Percentiles rank a stretch among this genome's conserved stretches.
Evolutionary conservation across 495 filamentous ascomycete species (phyloP).

Genomic region (Pyronema omphalodes): DNA sequence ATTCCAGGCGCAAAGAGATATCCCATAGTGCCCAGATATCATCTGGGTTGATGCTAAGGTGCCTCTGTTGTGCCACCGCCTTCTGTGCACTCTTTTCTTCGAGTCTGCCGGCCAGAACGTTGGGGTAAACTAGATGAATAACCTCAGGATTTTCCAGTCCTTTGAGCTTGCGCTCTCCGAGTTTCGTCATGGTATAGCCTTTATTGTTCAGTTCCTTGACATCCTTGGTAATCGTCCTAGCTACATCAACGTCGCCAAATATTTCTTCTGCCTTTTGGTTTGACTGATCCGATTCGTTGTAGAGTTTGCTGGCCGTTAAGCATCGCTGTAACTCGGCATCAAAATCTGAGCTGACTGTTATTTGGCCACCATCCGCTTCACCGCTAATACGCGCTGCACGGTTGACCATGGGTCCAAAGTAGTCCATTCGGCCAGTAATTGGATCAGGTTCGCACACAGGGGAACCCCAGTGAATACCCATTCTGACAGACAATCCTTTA

Average conservation of each 20-base stretch:
- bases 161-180: slow-evolving; percentile 84
- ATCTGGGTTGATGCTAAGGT: slow-evolving; percentile 55
- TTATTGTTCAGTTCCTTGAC: slow-evolving; percentile 71
- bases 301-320: slow-evolving; percentile 48
- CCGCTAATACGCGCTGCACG: slow-evolving; percentile 81
- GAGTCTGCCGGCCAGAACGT: slow-evolving; percentile 65
- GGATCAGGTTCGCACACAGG: slow-evolving; percentile 91
- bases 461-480: slow-evolving; percentile 90
- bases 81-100: slow-evolving; percentile 33
- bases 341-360: slow-evolving; percentile 90
- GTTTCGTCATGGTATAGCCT: slow-evolving; percentile 91
- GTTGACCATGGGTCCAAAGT: slow-evolving; percentile 99
- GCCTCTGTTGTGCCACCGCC: slow-evolving; percentile 31
- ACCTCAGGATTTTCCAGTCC: slow-evolving; percentile 94
- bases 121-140: slow-evolving; percentile 84
- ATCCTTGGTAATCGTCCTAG: slow-evolving; percentile 63
- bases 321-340: slow-evolving; percentile 87
- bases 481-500: slow-evolving; percentile 79
- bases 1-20: slow-evolving; percentile 73
- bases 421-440: slow-evolving; percentile 95
- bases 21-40: slow-evolving; percentile 81
- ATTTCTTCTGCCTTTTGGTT: slow-evolving; percentile 46
- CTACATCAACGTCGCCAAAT: slow-evolving; percentile 50
- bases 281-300: slow-evolving; percentile 45
- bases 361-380: slow-evolving; percentile 92